Base-by-base conservation (phyloP, 108 stramenopile genomes). In the Cyclotella atomus region DNA sequence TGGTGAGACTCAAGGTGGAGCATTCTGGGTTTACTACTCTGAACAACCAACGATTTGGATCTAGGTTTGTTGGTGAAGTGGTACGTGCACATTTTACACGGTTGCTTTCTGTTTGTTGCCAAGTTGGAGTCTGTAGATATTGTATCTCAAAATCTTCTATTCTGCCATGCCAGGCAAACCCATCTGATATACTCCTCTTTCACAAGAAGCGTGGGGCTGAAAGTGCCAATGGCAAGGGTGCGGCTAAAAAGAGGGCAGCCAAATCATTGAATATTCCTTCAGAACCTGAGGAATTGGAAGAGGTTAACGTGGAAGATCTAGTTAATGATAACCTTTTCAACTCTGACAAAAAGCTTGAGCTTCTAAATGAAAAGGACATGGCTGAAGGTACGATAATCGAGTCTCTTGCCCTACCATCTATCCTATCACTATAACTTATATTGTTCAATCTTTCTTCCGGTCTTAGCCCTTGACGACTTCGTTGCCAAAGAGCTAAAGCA, bases 1-100 rank as follows among this genome's bases (percentile, higher is more conserved):
- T 99, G 35, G 93, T 98, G 23, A 91, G 99, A 20, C 79, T 99
- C 15, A 86, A 85, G 47, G 97, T 99, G 21, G 99, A 99, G 68
- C 97, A 98, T 68, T 77, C 97, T 29, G 96, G 96, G 17, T 98
- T 98, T 74, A 77, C 93, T 15, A 86, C 93, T 21, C 59, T 98
- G 55, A 96, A 94, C 73, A 96, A 95, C 79, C 95, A 97, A 70
- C 77, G 95, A 20, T 93, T 96, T 79, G 96, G 96, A 15, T 88
- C 91, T 16, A 84, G 83, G 36, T 98, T 96, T 80, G 89, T 97
- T 44, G 95, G 91, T 9, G 80, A 96, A 35, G 94, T 97, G 64
- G 79, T 80, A 52, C 71, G 79, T 83, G 52, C 27, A 30, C 41
- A 21, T 44, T 20, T 21, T 20, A 19, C 15, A 30, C 1, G 2